phyloP scores from a whole-genome alignment of 2,329 filamentous ascomycete species.

The Pseudogymnoascus sp. region DNA sequence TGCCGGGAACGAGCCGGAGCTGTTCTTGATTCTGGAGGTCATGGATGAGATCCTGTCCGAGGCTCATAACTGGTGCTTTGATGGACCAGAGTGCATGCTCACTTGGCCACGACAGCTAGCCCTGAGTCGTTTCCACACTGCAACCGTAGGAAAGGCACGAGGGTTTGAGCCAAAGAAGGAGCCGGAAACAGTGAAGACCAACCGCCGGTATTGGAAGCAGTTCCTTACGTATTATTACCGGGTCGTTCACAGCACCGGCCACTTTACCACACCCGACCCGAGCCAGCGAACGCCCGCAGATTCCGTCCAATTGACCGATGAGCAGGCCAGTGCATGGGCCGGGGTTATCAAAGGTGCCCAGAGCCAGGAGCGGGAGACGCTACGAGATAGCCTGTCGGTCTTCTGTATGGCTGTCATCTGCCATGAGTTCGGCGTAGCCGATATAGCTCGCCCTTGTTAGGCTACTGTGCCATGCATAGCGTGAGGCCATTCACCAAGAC shows the following conservation, averaged over 20 bases:
- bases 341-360: no score
- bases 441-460: no score
- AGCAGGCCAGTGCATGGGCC: neutral
- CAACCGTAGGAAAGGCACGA: neutral
- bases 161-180: constrained; percentile 5
- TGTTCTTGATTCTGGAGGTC: constrained; percentile 13
- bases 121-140: constrained; percentile 5
- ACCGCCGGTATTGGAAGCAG: constrained; percentile 10
- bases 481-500: no score
- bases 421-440: no score
- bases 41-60: constrained; percentile 13
- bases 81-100: constrained; percentile 13
- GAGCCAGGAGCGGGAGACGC: neutral
- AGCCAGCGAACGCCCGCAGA: neutral
- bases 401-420: no score
- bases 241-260: neutral
- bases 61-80: constrained; percentile 14
- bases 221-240: constrained; percentile 9
- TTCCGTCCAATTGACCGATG: neutral
- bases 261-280: neutral
- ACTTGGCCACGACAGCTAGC: neutral
- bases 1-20: constrained; percentile 11
- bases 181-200: constrained; percentile 9
- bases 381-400: no score
- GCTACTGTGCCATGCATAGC: no score